phyloP scores from a whole-genome alignment of 768 basidiomycete species.

The Russula vinacea region DNA sequence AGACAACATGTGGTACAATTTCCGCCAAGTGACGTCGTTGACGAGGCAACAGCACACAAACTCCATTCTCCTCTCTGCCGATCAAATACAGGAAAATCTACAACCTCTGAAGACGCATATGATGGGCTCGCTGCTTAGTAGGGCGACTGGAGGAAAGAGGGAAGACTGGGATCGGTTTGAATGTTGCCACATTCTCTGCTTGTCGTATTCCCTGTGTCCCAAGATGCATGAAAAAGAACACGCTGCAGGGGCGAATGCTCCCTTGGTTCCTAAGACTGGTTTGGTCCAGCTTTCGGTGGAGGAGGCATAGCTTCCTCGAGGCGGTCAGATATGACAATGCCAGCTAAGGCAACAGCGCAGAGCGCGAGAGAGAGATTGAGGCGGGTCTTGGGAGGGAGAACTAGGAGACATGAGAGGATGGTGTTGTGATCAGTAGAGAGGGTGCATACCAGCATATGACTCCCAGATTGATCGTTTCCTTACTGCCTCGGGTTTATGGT shows the following conservation, averaged over 20 bases:
- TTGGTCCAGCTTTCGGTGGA: conserved; percentile 15
- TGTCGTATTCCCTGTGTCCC: neutral
- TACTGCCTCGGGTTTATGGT: conserved; percentile 25
- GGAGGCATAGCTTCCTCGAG: conserved; percentile 34
- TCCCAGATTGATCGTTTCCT: conserved; percentile 40
- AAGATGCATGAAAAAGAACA: conserved; percentile 3
- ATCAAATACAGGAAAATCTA: conserved; percentile 8
- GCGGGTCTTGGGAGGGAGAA: conserved; percentile 37
- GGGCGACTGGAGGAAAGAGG: neutral
- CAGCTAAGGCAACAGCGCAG: conserved; percentile 35
- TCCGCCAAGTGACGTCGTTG: neutral
- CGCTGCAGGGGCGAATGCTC: neutral
- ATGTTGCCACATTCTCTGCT: conserved; percentile 1
- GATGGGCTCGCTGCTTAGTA: conserved; percentile 20
- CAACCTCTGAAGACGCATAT: conserved; percentile 24
- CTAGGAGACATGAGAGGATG: conserved; percentile 29
- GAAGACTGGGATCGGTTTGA: neutral
- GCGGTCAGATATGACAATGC: conserved; percentile 36
- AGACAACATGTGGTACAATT: neutral
- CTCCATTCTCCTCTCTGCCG: conserved; percentile 7
- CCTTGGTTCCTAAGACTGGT: neutral
- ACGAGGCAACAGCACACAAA: conserved; percentile 7
- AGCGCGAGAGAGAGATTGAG: conserved; percentile 37
- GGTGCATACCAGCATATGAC: conserved; percentile 43
- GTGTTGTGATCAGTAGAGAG: conserved; percentile 1